A percentile compares a stretch with the other conserved stretches of the same genome.
These are phyloP conservation scores for Ophiocordyceps camponoti-saundersi DNA, from an alignment of 2,329 filamentous ascomycete species.

Conservation along the genomic window DNA sequence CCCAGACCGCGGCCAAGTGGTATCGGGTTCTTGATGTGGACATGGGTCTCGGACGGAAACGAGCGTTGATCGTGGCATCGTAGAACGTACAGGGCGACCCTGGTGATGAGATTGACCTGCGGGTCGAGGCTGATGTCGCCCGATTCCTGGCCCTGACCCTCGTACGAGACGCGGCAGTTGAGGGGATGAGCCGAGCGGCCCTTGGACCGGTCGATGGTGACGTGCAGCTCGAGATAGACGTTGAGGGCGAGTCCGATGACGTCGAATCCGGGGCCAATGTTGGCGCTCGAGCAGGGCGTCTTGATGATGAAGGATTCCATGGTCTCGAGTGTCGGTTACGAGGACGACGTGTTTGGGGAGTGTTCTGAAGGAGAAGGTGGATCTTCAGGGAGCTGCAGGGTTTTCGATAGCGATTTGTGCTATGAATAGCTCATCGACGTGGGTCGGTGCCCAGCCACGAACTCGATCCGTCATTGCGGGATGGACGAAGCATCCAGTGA, in stretches of 20 bases:
- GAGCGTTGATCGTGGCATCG: slow-evolving; percentile 74
- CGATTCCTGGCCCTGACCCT: slow-evolving; percentile 57
- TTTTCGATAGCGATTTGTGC: not conserved
- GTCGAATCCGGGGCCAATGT: slow-evolving; percentile 95
- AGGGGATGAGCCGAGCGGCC: slow-evolving; percentile 40
- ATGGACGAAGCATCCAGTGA: too few species aligned
- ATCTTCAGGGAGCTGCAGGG: not conserved
- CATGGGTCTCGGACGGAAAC: slow-evolving; percentile 74
- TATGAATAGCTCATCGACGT: not conserved
- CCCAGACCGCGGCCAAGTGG: slow-evolving; percentile 82
- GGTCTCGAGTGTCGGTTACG: not conserved
- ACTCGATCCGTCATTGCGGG: not conserved
- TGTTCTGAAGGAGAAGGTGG: not conserved
- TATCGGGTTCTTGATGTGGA: slow-evolving; percentile 93
- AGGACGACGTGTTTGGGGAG: not conserved
- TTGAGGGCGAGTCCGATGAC: slow-evolving; percentile 91
- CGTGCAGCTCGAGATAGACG: slow-evolving; percentile 77
- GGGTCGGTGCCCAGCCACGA: slow-evolving; percentile 1
- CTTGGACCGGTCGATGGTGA: slow-evolving; percentile 52
- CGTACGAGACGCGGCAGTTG: slow-evolving; percentile 84
- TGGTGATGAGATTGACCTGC: slow-evolving; percentile 80
- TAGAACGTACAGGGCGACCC: slow-evolving; percentile 85
- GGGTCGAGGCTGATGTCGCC: slow-evolving; percentile 68
- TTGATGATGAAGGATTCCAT: slow-evolving; percentile 53
- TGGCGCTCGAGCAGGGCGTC: slow-evolving; percentile 88